These are phyloP conservation scores for Tetrapisispora iriomotensis DNA, from an alignment of 805 yeast genomes.

Conservation along the genomic window DNA sequence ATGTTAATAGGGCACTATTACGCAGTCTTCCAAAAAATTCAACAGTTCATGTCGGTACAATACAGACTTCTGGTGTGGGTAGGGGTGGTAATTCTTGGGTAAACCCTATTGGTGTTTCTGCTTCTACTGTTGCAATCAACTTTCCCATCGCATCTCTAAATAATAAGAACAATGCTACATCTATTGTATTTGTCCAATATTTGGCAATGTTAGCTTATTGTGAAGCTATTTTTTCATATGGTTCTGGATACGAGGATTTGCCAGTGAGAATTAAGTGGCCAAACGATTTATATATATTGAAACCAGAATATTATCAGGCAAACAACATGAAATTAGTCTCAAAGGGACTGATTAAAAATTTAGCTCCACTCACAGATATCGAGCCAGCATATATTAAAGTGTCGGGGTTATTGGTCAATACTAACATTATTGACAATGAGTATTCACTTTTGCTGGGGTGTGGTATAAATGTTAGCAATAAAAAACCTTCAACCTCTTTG, in stretches of 20 bases:
- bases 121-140: conserved; percentile 62
- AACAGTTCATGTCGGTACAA: conserved; percentile 47
- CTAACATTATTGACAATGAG: conserved; percentile 49
- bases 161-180: conserved; percentile 36
- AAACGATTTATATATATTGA: conserved; percentile 73
- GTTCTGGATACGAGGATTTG: conserved; percentile 55
- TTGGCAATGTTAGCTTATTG: conserved; percentile 73
- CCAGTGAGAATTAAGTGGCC: conserved; percentile 94
- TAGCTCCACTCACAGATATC: conserved; percentile 37
- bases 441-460: conserved; percentile 73
- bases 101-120: conserved; percentile 85
- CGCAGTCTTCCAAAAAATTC: conserved; percentile 33
- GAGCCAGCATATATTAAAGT: conserved; percentile 67
- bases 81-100: conserved; percentile 95
- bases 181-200: conserved; percentile 81
- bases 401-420: conserved; percentile 77
- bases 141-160: conserved; percentile 37
- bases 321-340: conserved; percentile 18
- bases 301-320: conserved; percentile 45
- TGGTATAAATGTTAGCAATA: conserved; percentile 75
- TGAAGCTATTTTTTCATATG: conserved; percentile 58
- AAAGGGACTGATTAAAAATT: conserved; percentile 20
- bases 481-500: conserved; percentile 88
- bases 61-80: conserved; percentile 87
- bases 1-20: conserved; percentile 55